These are phyloP conservation scores for Rhynchospora tenuis DNA, from an alignment of 176 grass and related monocot genomes.

Conservation along the genomic window DNA sequence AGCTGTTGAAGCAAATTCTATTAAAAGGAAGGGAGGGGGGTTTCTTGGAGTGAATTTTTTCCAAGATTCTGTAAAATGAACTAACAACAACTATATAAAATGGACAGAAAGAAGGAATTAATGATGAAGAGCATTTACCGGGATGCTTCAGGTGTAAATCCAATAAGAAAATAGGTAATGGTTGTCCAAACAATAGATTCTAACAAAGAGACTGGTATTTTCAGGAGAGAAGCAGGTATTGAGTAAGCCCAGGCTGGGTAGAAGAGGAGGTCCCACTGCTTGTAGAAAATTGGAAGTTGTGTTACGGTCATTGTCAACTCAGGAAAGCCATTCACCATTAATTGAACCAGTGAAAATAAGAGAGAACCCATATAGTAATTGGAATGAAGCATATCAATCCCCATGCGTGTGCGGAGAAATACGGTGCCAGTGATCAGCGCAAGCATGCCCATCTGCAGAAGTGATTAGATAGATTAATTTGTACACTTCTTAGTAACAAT, in stretches of 20 bases:
- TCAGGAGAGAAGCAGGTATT: slow-evolving; percentile 57
- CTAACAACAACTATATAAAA: not conserved
- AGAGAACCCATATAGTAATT: slow-evolving; percentile 76
- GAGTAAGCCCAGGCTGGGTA: slow-evolving; percentile 88
- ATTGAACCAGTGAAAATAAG: slow-evolving; percentile 50
- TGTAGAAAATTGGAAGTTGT: slow-evolving; percentile 69
- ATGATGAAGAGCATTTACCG: slow-evolving; percentile 35
- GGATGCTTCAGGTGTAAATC: slow-evolving; percentile 52
- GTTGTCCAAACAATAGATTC: slow-evolving; percentile 66
- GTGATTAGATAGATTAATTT: too few species aligned
- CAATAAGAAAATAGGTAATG: slow-evolving; percentile 83
- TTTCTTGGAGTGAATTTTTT: too few species aligned
- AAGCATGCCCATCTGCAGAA: slow-evolving; percentile 54
- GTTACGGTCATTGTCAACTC: slow-evolving; percentile 58
- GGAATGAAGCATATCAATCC: slow-evolving; percentile 37
- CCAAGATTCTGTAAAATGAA: too few species aligned
- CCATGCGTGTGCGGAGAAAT: slow-evolving; percentile 52
- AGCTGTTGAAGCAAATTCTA: not conserved
- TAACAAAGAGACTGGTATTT: slow-evolving; percentile 63
- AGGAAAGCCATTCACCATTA: slow-evolving; percentile 70
- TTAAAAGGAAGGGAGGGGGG: not conserved
- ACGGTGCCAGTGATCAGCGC: slow-evolving; percentile 55
- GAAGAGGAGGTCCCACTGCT: slow-evolving; percentile 67
- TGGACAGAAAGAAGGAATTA: not conserved
- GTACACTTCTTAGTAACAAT: too few species aligned